Evolutionary conservation across 352 stramenopile species (phyloP).

Genomic region (Pythium insidiosum): DNA sequence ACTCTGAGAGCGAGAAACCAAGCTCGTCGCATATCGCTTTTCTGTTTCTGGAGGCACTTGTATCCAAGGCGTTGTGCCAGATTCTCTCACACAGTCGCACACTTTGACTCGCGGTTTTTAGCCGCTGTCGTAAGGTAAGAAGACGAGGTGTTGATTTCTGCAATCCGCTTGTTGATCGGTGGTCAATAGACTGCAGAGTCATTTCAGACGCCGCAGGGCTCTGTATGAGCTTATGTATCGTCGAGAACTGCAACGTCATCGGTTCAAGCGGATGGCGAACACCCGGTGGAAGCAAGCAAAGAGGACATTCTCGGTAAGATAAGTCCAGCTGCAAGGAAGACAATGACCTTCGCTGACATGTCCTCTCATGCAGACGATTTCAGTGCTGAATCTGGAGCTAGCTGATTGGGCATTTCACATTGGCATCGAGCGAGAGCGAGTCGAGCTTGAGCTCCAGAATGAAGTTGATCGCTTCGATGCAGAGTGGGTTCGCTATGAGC

Average conservation of each 20-base stretch:
- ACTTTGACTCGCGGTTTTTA: no score
- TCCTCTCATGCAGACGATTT: neutral
- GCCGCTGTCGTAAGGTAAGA: no score
- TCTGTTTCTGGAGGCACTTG: no score
- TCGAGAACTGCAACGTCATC: conserved; percentile 1
- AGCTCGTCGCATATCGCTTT: conserved; percentile 14
- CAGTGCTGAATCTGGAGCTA: conserved; percentile 3
- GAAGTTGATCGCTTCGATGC: conserved; percentile 15
- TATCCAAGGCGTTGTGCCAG: no score
- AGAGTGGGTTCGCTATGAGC: conserved; percentile 29
- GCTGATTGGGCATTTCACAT: conserved; percentile 26
- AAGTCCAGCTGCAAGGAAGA: neutral
- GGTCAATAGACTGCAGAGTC: no score
- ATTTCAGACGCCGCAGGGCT: no score
- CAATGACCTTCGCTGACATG: neutral
- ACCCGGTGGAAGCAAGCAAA: neutral
- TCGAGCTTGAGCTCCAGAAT: conserved; percentile 12
- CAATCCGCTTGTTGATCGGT: no score
- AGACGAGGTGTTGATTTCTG: no score
- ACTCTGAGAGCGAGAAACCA: conserved; percentile 15
- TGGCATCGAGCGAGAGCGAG: conserved; percentile 16
- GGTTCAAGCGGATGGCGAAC: conserved; percentile 10
- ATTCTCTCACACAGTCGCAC: no score
- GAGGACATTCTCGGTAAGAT: neutral
- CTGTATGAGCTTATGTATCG: neutral